Evolutionary conservation across 1,284 basidiomycete genomes (phyloP).

Genomic region (Fomitopsis schrenkii): DNA sequence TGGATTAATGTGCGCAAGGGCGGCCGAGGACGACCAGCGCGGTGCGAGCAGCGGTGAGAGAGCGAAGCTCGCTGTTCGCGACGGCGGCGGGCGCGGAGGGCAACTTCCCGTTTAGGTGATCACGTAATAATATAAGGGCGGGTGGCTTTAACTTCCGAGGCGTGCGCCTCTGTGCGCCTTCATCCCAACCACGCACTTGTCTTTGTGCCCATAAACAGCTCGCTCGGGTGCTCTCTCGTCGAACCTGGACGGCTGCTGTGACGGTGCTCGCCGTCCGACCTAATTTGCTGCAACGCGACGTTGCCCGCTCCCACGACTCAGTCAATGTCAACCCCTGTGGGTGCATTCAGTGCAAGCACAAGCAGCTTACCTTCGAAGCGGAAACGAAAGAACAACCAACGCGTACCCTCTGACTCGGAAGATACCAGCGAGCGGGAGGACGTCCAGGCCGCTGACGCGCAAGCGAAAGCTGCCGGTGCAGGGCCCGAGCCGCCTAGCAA

Average conservation of each 20-base stretch:
- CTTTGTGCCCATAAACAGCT: background rate
- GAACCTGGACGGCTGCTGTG: too few species aligned
- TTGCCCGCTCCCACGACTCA: constrained; percentile 2
- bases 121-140: background rate
- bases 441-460: constrained; percentile 3
- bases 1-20: background rate
- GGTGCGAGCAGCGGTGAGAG: background rate
- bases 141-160: background rate
- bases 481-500: constrained; percentile 9
- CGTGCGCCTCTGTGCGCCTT: background rate
- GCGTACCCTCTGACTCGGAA: constrained; percentile 16
- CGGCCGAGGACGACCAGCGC: background rate
- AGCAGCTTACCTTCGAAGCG: background rate
- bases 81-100: background rate
- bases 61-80: background rate
- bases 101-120: background rate
- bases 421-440: constrained; percentile 16
- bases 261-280: too few species aligned
- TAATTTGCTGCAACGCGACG: too few species aligned
- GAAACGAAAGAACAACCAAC: constrained; percentile 9
- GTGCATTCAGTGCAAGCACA: constrained; percentile 2
- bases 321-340: background rate
- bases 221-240: too few species aligned
- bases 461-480: constrained; percentile 1
- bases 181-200: background rate